Conservation (phyloP, 352 stramenopile species). For the Globisporangium cylindrosporum region DNA sequence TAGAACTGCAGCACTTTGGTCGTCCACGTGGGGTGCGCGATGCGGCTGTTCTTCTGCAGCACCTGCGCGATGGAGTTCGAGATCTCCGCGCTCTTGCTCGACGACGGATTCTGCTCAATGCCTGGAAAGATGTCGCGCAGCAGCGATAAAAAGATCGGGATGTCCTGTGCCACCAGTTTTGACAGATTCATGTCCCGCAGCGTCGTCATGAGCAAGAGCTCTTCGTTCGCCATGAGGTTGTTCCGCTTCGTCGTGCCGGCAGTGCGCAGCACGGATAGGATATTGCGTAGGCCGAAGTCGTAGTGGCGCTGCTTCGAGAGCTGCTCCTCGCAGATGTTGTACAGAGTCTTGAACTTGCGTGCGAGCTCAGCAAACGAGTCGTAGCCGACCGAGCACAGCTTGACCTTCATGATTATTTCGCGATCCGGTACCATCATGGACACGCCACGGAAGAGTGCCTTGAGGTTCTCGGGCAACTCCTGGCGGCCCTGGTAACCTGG, state of each 20-base stretch:
- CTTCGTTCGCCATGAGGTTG: conserved; percentile 91
- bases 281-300: conserved; percentile 93
- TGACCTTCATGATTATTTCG: conserved; percentile 94
- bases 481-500: conserved; percentile 90
- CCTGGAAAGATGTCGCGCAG: conserved; percentile 86
- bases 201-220: conserved; percentile 94
- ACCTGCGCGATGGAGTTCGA: conserved; percentile 62
- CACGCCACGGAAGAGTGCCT: conserved; percentile 92
- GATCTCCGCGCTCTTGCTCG: conserved; percentile 74
- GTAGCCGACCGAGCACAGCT: conserved; percentile 93
- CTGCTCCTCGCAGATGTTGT: conserved; percentile 94
- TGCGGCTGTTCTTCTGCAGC: conserved; percentile 61
- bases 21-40: conserved; percentile 70
- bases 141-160: conserved; percentile 91
- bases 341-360: conserved; percentile 95
- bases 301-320: conserved; percentile 93
- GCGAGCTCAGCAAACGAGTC: conserved; percentile 91
- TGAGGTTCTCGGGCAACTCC: conserved; percentile 91
- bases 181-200: conserved; percentile 93
- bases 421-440: conserved; percentile 97
- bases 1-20: conserved; percentile 92
- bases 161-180: conserved; percentile 91
- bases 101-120: conserved; percentile 37
- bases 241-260: conserved; percentile 93
- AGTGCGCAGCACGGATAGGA: conserved; percentile 94